phyloP scores from a whole-genome alignment of 495 filamentous ascomycete genomes.

The Tuber borchii region DNA sequence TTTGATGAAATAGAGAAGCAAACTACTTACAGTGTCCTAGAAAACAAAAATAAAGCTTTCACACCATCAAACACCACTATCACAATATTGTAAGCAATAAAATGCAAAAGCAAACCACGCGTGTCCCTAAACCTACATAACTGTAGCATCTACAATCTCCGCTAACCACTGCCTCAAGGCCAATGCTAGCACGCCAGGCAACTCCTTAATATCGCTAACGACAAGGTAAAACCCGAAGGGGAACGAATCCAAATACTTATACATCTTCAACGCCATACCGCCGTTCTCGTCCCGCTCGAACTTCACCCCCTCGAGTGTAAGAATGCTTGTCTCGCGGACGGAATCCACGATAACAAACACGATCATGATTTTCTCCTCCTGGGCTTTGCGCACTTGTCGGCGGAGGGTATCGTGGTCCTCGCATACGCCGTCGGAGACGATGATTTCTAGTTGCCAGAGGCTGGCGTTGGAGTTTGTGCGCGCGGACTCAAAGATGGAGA shows the following conservation, averaged over 20 bases:
- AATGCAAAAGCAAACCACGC: background rate
- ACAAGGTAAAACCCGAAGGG: constrained; percentile 95
- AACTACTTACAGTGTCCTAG: background rate
- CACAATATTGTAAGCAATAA: background rate
- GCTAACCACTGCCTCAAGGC: constrained; percentile 94
- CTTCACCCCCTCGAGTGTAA: constrained; percentile 72
- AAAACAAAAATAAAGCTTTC: background rate
- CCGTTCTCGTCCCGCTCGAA: constrained; percentile 61
- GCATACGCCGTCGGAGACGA: constrained; percentile 88
- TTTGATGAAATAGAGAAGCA: background rate
- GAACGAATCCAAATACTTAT: constrained; percentile 88
- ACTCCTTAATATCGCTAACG: constrained; percentile 80
- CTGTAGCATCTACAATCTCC: constrained; percentile 65
- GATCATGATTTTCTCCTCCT: constrained; percentile 93
- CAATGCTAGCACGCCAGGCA: constrained; percentile 79
- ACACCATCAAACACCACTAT: background rate
- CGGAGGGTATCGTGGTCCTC: constrained; percentile 79
- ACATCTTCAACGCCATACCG: constrained; percentile 66
- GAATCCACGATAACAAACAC: constrained; percentile 95
- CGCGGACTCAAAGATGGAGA: constrained; percentile 69
- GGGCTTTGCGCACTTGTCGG: constrained; percentile 72
- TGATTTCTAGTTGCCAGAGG: constrained; percentile 92
- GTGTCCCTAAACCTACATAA: background rate
- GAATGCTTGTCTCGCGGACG: constrained; percentile 56
- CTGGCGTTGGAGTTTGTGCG: constrained; percentile 57